These are phyloP conservation scores for Neurospora sp. DNA, from an alignment of 495 filamentous ascomycete species.

Conservation along the genomic window DNA sequence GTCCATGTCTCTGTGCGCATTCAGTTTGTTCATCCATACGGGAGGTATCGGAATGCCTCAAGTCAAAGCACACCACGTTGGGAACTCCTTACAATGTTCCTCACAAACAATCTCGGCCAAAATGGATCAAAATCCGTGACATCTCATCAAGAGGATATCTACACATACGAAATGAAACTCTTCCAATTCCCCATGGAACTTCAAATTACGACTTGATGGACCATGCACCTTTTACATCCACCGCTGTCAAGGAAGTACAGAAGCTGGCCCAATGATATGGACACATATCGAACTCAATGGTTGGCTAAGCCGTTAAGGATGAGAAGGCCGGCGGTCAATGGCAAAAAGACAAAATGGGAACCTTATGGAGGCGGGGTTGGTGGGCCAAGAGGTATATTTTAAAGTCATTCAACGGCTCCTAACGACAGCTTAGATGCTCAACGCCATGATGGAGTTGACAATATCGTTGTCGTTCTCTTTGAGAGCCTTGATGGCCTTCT, in stretches of 20 bases:
- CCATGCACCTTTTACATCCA: not conserved
- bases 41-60: not conserved
- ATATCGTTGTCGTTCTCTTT: constrained; percentile 99
- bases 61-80: not conserved
- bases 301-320: not conserved
- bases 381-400: not conserved
- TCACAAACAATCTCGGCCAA: not conserved
- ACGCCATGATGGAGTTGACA: constrained; percentile 99
- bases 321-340: not conserved
- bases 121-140: not conserved
- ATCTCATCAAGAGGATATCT: not conserved
- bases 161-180: not conserved
- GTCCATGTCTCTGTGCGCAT: not conserved
- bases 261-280: not conserved
- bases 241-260: not conserved
- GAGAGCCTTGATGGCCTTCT: constrained; percentile 96
- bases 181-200: not conserved
- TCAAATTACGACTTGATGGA: not conserved
- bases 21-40: not conserved
- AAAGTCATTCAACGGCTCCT: not conserved
- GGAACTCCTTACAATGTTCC: not conserved
- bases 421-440: constrained; percentile 68
- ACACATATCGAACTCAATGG: not conserved
- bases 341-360: not conserved
- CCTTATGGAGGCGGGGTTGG: not conserved